phyloP scores from a whole-genome alignment of 1,139 yeast species.

The Arxiozyma bovina region DNA sequence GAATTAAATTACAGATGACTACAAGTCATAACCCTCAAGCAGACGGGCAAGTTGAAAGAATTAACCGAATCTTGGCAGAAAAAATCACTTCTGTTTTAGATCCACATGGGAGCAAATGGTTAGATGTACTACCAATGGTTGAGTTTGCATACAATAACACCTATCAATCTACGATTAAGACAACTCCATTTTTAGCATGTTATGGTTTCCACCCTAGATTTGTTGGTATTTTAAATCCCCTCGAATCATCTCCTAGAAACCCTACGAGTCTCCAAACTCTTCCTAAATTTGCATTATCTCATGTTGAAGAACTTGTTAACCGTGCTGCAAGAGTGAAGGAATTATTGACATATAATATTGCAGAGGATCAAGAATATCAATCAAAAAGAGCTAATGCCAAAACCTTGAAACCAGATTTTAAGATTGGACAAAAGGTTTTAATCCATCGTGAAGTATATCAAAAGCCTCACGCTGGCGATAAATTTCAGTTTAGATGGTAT shows the following conservation, averaged over 20 bases:
- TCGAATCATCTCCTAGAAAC: not conserved
- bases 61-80: not conserved
- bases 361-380: not conserved
- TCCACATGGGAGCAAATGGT: conserved; percentile 12
- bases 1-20: not conserved
- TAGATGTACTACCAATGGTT: not conserved
- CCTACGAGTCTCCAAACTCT: not conserved
- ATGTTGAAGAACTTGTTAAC: not conserved
- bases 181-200: conserved; percentile 1
- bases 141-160: conserved; percentile 1
- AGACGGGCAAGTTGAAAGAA: conserved; percentile 2
- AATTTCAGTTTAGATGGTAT: not conserved
- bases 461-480: not conserved
- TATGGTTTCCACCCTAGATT: conserved; percentile 1
- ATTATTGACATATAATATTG: not conserved
- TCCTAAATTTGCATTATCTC: not conserved
- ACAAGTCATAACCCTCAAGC: not conserved
- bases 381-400: not conserved
- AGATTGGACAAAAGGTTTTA: not conserved
- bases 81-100: conserved; percentile 13
- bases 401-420: not conserved
- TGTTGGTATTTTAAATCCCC: not conserved
- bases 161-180: conserved; percentile 5
- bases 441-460: not conserved
- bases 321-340: not conserved